Conservation (phyloP, 1,284 basidiomycete genomes). For the Mycena sp. region DNA sequence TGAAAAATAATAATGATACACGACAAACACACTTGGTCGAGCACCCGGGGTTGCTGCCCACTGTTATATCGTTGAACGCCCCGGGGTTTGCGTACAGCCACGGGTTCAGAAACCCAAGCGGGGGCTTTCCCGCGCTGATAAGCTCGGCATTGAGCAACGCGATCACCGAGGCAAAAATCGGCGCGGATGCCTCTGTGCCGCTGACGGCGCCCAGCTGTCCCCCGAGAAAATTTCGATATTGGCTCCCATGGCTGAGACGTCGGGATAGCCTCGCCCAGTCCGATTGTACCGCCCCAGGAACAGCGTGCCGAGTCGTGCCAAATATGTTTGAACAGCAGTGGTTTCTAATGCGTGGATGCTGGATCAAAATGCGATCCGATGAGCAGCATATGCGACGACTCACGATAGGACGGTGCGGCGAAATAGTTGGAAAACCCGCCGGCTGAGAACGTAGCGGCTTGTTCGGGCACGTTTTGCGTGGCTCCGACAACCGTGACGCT, state of each 20-base stretch:
- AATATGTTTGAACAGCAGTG: slow-evolving; percentile 13
- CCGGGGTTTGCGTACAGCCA: slow-evolving; percentile 30
- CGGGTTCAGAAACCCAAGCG: slow-evolving; percentile 29
- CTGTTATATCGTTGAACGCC: slow-evolving; percentile 28
- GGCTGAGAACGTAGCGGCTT: slow-evolving; percentile 32
- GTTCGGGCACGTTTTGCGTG: slow-evolving; percentile 6
- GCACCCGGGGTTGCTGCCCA: slow-evolving; percentile 21
- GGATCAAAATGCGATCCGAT: too few relatives aligned
- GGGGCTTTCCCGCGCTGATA: slow-evolving; percentile 26
- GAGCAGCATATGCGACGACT: background rate
- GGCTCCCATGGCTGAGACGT: slow-evolving; percentile 42
- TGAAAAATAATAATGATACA: too few relatives aligned
- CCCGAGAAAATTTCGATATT: slow-evolving; percentile 51
- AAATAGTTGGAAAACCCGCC: slow-evolving; percentile 62
- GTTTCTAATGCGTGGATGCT: slow-evolving; percentile 15
- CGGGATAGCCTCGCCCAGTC: slow-evolving; percentile 22
- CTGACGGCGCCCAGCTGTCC: slow-evolving; percentile 50
- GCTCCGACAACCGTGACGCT: background rate
- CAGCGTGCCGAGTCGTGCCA: slow-evolving; percentile 19
- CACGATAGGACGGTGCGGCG: background rate
- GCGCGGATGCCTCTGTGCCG: slow-evolving; percentile 69
- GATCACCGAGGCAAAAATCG: slow-evolving; percentile 64
- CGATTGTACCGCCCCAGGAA: slow-evolving; percentile 63
- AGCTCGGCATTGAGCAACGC: slow-evolving; percentile 38
- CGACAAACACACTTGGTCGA: slow-evolving; percentile 16